These are phyloP conservation scores for Lotus japonicus DNA, from an alignment of 306 rosid species.

Conservation along the genomic window DNA sequence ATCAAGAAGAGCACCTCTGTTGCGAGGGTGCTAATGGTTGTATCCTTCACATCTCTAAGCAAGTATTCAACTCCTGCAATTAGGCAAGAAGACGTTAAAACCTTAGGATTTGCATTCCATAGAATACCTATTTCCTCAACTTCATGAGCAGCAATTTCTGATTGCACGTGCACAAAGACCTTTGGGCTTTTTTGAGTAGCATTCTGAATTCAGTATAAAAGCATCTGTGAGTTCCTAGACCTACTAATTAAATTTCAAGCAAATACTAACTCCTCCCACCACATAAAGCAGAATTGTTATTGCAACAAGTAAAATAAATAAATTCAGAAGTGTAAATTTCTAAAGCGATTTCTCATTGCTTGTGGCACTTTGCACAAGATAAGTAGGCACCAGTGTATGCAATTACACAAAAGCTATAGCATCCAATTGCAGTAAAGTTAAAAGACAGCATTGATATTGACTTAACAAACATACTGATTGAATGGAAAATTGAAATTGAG, in stretches of 20 bases:
- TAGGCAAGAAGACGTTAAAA: conserved; percentile 14
- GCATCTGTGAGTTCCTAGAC: conserved; percentile 4
- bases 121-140: conserved; percentile 88
- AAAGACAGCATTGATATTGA: background rate
- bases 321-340: background rate
- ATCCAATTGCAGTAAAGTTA: no score
- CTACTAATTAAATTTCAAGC: background rate
- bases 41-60: conserved; percentile 50
- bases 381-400: background rate
- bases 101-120: background rate
- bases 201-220: conserved; percentile 43
- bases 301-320: background rate
- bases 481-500: no score
- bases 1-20: conserved; percentile 17
- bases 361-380: background rate
- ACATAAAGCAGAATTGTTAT: background rate
- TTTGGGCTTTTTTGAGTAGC: conserved; percentile 94
- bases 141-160: conserved; percentile 90
- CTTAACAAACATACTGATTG: background rate
- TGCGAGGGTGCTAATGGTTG: conserved; percentile 73
- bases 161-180: conserved; percentile 79
- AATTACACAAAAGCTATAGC: background rate
- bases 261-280: conserved; percentile 10
- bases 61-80: conserved; percentile 82
- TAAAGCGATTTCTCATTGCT: background rate